Base-by-base conservation (phyloP, 208 protist genomes). In the Crithidia brevicula region DNA sequence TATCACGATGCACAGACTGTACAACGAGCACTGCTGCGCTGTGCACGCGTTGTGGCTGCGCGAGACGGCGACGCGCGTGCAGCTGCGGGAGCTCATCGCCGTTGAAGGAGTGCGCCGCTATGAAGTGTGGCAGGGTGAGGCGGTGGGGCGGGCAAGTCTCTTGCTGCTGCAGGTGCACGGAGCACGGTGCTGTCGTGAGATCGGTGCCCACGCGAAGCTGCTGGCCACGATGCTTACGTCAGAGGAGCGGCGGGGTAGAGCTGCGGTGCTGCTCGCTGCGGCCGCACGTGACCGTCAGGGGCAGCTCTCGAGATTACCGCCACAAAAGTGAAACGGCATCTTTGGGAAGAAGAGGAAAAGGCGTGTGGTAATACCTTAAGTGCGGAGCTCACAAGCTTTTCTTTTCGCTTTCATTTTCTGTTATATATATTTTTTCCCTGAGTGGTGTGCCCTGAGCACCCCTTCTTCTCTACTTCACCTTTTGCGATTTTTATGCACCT, bases 161-260 rank as follows among this genome's bases (percentile, higher is more conserved):
- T 38, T 73, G 40, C 34, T 80, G 61, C 28, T 70, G 30, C 61
- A 63, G 22, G 43, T 68, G 49, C 57, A 74, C 63, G 69, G 50
- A 40, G 31, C 22, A 15, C 59, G 54, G 23, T 54, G 59, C 40
- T 50, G 51, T 20, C 60, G 59, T 1, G 36, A 30, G 16, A 23
- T 45, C 5, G 45, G 46, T 15, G 33, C 52, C 11, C 54, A 70
- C 30, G 15, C 43, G 1, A 4, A 25, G n/a, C 22, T 30, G 43
- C 52, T 63, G 3, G 1, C 38, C 52, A 60, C 40, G 18, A 53
- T 45, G 8, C 30, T 52, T 1, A 27, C 3, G 43, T 8, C 40
- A 13, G 45, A 64, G 43, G 58, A 64, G 20, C 27, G 47, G n/a
- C 23, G 22, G 10, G 38, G 22, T 27, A 45, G 54, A 9, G 38